phyloP scores from a whole-genome alignment of 257 asterid genomes.

The Ballota nigra region DNA sequence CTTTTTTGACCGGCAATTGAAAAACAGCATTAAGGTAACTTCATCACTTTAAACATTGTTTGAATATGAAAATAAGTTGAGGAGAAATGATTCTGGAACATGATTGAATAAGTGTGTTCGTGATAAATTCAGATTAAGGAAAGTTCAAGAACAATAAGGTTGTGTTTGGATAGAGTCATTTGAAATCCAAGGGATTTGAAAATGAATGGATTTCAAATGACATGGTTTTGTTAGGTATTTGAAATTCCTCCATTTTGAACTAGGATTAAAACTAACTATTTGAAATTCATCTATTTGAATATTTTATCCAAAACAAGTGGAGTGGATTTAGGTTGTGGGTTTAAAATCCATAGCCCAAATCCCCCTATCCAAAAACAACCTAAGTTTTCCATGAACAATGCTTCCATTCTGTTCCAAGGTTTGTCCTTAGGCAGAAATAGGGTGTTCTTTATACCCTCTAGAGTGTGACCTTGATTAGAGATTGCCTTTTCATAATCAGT shows the following conservation, averaged over 20 bases:
- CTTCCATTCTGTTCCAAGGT: not conserved
- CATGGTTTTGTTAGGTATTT: no score
- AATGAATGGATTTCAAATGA: no score
- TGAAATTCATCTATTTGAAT: no score
- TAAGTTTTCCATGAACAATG: not conserved
- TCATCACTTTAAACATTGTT: conserved; percentile 2
- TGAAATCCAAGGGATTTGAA: no score
- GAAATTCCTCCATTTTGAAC: no score
- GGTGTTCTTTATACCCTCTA: not conserved
- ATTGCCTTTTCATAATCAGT: conserved; percentile 6
- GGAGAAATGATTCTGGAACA: not conserved
- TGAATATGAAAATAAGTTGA: conserved; percentile 15
- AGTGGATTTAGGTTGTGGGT: no score
- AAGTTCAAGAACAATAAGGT: not conserved
- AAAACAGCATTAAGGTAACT: conserved; percentile 70
- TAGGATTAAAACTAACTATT: no score
- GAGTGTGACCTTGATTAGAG: not conserved
- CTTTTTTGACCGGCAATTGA: conserved; percentile 63
- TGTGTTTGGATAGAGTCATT: no score
- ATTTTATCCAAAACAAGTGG: no score
- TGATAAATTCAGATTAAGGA: not conserved
- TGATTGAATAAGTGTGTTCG: conserved; percentile 12
- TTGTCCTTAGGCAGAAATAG: conserved; percentile 12
- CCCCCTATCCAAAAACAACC: no score
- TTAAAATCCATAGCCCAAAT: no score